These are phyloP conservation scores for Flaveria floridana DNA, from an alignment of 140 eudicot species.

Conservation along the genomic window DNA sequence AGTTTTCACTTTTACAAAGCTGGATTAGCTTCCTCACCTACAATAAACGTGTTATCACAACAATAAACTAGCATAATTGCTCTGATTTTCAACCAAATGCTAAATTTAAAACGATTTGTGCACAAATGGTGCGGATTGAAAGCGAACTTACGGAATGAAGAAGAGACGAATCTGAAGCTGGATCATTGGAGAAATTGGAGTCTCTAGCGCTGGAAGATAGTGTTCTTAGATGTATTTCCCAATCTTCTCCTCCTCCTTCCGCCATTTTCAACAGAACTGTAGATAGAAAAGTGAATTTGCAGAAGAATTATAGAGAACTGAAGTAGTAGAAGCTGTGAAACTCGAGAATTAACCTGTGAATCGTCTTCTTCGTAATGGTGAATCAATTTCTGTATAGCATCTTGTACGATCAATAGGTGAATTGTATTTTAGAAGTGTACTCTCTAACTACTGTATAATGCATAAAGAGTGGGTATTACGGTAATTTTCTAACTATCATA, in stretches of 20 bases:
- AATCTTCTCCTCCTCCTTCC: constrained; percentile 55
- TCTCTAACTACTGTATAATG: too few species aligned
- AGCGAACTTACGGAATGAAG: constrained; percentile 50
- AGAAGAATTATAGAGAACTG: not conserved
- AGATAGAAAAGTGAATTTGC: not conserved
- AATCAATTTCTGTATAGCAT: not conserved
- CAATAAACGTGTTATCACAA: not conserved
- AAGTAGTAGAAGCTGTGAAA: not conserved
- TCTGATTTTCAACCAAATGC: not conserved
- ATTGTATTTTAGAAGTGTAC: too few species aligned
- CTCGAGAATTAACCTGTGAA: not conserved
- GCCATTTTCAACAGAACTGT: constrained; percentile 38
- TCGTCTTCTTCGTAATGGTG: not conserved
- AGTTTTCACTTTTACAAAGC: constrained; percentile 65
- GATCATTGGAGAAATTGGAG: constrained; percentile 74
- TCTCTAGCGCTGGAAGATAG: constrained; percentile 78
- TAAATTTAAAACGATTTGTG: not conserved
- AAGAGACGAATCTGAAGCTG: constrained; percentile 78
- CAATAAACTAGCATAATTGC: not conserved
- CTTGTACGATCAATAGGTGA: not conserved
- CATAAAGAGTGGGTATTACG: too few species aligned
- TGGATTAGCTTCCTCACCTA: constrained; percentile 69
- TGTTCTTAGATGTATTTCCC: constrained; percentile 76
- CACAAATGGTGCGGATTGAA: not conserved
- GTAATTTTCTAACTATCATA: too few species aligned